Percentiles rank a stretch among this genome's conserved stretches.
Evolutionary conservation across 192 early-diverging fungal species (phyloP).

Genomic region (Kappamyces sp.): DNA sequence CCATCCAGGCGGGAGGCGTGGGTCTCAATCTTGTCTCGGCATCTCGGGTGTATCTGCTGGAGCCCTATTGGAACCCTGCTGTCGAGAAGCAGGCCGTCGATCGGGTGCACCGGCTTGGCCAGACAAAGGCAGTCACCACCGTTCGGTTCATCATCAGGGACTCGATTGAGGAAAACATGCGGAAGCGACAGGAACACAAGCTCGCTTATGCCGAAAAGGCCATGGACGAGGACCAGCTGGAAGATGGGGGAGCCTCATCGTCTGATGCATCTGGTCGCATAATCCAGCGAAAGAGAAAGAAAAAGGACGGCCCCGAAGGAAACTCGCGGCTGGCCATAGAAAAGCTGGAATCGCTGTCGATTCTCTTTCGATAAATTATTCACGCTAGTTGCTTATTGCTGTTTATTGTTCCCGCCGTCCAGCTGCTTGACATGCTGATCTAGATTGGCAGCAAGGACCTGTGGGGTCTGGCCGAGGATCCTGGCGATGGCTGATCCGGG

Average conservation of each 20-base stretch:
- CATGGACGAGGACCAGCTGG: slow-evolving; percentile 28
- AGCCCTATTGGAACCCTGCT: slow-evolving; percentile 60
- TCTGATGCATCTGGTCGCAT: too few relatives aligned
- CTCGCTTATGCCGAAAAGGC: slow-evolving; percentile 37
- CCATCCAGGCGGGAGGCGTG: slow-evolving; percentile 57
- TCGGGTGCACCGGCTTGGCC: slow-evolving; percentile 54
- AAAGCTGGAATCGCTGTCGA: too few relatives aligned
- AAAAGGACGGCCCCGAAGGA: too few relatives aligned
- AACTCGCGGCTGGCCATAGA: too few relatives aligned
- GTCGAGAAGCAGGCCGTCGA: slow-evolving; percentile 58
- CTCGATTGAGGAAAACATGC: slow-evolving; percentile 50
- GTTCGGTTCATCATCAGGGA: slow-evolving; percentile 47
- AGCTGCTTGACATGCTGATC: slow-evolving; percentile 1
- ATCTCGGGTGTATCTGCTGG: slow-evolving; percentile 46
- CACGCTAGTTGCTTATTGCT: too few relatives aligned
- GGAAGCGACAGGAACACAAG: slow-evolving; percentile 43
- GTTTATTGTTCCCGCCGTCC: too few relatives aligned
- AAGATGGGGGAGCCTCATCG: too few relatives aligned
- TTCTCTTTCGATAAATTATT: too few relatives aligned
- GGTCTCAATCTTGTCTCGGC: slow-evolving; percentile 53
- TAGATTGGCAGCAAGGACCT: not conserved
- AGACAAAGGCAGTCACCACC: slow-evolving; percentile 40
- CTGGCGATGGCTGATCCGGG: not conserved
- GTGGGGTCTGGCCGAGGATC: not conserved
- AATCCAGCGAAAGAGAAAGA: too few relatives aligned